These are phyloP conservation scores for Zygoascus bituminiphila DNA, from an alignment of 805 yeast species.

Conservation along the genomic window DNA sequence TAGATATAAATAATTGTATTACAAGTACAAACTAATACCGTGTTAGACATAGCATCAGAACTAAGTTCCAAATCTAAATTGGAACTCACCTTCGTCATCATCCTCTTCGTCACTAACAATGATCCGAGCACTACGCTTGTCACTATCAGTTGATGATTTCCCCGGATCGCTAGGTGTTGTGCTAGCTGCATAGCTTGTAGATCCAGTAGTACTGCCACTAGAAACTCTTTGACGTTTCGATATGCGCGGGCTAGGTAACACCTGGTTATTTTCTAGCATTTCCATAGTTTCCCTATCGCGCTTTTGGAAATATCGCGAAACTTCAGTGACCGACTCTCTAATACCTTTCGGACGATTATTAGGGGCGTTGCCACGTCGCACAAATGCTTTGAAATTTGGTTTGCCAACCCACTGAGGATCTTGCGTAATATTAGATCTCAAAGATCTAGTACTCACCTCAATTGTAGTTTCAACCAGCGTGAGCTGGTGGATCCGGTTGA, in stretches of 20 bases:
- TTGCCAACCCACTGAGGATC: constrained; percentile 5
- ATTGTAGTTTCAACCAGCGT: constrained; percentile 11
- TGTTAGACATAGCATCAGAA: too few species aligned
- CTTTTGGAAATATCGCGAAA: neutral
- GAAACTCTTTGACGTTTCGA: neutral
- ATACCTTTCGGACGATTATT: neutral
- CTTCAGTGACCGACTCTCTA: neutral
- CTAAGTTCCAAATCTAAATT: constrained; percentile 17
- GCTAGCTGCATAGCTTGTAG: neutral
- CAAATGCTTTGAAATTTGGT: constrained; percentile 19
- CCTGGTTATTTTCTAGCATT: neutral
- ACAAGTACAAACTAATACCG: too few species aligned
- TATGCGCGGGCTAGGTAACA: neutral
- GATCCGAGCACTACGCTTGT: neutral
- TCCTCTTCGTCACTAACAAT: constrained; percentile 6
- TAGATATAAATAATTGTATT: neutral
- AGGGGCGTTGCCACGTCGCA: neutral
- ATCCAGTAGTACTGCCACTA: neutral
- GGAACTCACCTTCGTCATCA: constrained; percentile 20
- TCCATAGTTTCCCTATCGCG: neutral
- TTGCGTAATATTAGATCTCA: neutral
- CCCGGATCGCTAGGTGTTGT: neutral
- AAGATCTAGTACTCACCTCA: constrained; percentile 2
- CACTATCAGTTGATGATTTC: neutral
- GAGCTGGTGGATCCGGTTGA: neutral